phyloP scores from a whole-genome alignment of 441 rosid species.

The Sinapis alba region DNA sequence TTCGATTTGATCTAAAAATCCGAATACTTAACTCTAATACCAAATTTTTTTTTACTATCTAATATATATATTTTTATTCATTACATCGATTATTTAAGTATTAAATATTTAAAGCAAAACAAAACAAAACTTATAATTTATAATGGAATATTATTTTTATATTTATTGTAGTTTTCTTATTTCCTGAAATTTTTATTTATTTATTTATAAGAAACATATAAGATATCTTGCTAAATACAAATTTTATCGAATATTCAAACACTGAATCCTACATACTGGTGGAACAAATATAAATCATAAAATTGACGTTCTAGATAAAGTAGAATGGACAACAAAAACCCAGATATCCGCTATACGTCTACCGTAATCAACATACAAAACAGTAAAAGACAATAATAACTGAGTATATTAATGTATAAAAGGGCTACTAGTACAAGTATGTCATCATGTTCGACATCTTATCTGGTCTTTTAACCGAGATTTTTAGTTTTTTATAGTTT shows the following conservation, averaged over 20 bases:
- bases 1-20: background rate
- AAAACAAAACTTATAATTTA: background rate
- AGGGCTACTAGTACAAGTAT: background rate
- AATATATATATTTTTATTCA: background rate
- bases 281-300: background rate
- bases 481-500: no score
- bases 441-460: constrained; percentile 19
- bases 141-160: background rate
- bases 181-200: background rate
- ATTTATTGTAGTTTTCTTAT: background rate
- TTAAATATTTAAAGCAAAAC: background rate
- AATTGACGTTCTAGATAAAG: background rate
- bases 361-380: background rate
- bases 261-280: background rate
- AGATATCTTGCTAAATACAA: background rate
- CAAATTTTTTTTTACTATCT: background rate
- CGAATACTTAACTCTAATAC: background rate
- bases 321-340: background rate
- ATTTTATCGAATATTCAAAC: background rate
- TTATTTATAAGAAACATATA: background rate
- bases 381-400: background rate
- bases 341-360: background rate
- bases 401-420: background rate
- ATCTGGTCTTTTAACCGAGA: no score
- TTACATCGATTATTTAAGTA: background rate